Evolutionary conservation across 495 filamentous ascomycete species (phyloP), one percentile per base, ranked within the genome.

Genomic region (Thozetella sp.): DNA sequence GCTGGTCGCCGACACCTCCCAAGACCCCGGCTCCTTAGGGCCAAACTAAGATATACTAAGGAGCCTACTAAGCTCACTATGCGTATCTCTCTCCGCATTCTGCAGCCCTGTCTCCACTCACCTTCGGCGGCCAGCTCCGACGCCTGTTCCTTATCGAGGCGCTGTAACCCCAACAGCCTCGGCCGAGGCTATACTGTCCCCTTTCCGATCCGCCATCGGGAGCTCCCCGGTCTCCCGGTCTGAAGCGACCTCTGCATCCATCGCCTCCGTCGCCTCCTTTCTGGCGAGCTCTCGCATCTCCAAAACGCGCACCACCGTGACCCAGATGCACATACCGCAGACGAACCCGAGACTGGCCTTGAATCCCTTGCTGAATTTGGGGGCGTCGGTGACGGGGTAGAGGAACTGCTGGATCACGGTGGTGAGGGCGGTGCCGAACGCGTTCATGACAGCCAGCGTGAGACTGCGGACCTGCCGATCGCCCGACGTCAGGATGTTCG

Each of bases 361-460:
- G 43, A 48, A 48, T 11, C 43, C 43, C n/a, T 48, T 48, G 43
- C 43, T 48, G 43, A 48, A 48, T n/a, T 11, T 20, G 43, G 43
- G 43, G n/a, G 43, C 43, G n/a, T 48, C 43, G 6, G 43, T 48
- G 6, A 48, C 43, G 11, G 43, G 43, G 43, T 48, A 48, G 43
- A 48, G 43, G n/a, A 48, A 48, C 43, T 48, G 43, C 43, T 48
- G 43, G 43, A 48, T 20, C 11, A 48, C 43, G 9, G 43, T 48
- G 9, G 43, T 13, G 43, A 48, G 43, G 4, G 43, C 43, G 10
- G 43, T 48, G n/a, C 43, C 43, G n/a, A 48, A 48, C n/a, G 43
- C 12, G n/a, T 48, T 48, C 43, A 48, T 48, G 43, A 48, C 43
- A 15, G 43, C 43, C 43, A 48, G 43, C 43, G 43, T 48, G 43